Conservation (phyloP, 306 rosid species). For the Malus asiatica region DNA sequence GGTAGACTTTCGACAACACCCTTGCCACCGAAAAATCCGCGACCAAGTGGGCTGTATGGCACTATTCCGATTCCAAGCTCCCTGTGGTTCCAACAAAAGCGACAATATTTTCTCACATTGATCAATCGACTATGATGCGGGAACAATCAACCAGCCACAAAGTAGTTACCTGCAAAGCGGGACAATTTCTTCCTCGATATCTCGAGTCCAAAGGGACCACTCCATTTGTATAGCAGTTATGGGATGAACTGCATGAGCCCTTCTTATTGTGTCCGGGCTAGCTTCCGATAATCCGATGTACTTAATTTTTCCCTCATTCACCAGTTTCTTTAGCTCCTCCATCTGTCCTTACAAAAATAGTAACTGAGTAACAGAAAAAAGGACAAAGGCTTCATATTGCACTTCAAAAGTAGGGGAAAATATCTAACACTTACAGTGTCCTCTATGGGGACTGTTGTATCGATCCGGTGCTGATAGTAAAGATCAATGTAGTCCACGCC, state of each 20-base stretch:
- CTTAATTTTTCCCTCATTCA: slow-evolving; percentile 58
- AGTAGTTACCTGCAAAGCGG: slow-evolving; percentile 55
- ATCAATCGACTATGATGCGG: not conserved
- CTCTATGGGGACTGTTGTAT: slow-evolving; percentile 70
- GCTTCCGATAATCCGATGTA: slow-evolving; percentile 68
- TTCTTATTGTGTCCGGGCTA: slow-evolving; percentile 48
- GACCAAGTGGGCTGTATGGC: slow-evolving; percentile 34
- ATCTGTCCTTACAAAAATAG: not conserved
- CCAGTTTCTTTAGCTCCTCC: slow-evolving; percentile 22
- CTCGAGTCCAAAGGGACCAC: slow-evolving; percentile 74
- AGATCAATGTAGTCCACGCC: slow-evolving; percentile 72
- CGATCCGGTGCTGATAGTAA: slow-evolving; percentile 73
- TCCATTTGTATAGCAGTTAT: slow-evolving; percentile 68
- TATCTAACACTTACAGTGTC: slow-evolving; percentile 48
- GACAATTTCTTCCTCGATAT: slow-evolving; percentile 51
- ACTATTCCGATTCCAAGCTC: slow-evolving; percentile 35
- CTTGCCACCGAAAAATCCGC: slow-evolving; percentile 35
- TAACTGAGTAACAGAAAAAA: not conserved
- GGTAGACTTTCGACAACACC: slow-evolving; percentile 18
- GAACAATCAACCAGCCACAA: not conserved
- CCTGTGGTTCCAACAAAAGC: not conserved
- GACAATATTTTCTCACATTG: not conserved
- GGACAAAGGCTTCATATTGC: not conserved
- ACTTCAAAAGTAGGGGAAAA: not conserved
- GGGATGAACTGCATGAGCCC: slow-evolving; percentile 79